phyloP scores from a whole-genome alignment of 768 basidiomycete species.

The Amanita muscaria region DNA sequence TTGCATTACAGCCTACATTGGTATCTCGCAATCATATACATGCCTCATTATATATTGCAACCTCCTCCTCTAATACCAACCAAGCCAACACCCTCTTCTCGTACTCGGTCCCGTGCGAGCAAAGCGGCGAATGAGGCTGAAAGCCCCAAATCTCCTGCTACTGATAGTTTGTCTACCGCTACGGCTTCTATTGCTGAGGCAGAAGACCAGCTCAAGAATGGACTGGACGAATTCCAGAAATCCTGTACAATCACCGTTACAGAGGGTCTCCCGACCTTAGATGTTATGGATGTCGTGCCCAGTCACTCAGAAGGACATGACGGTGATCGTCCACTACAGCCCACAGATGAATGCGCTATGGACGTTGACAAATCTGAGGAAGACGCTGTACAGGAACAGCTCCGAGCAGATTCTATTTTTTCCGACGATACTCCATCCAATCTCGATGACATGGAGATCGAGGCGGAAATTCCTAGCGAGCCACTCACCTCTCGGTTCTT shows the following conservation, averaged over 20 bases:
- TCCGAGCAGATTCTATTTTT: constrained; percentile 1
- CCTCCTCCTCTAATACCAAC: constrained; percentile 19
- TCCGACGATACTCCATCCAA: too few relatives aligned
- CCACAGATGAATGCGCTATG: constrained; percentile 11
- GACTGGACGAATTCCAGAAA: constrained; percentile 16
- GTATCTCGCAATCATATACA: constrained; percentile 92
- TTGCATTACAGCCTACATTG: constrained; percentile 70
- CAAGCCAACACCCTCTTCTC: neutral
- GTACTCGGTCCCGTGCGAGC: constrained; percentile 7
- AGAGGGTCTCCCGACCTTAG: constrained; percentile 1
- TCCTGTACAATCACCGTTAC: constrained; percentile 19
- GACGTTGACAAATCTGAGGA: constrained; percentile 13
- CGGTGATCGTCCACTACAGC: neutral
- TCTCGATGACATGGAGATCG: neutral
- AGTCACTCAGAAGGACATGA: neutral
- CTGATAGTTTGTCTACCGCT: neutral
- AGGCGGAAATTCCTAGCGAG: neutral
- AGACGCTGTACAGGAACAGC: constrained; percentile 6
- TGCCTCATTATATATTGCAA: constrained; percentile 59
- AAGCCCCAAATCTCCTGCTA: constrained; percentile 8
- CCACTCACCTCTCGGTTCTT: neutral
- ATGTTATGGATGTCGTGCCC: too few relatives aligned
- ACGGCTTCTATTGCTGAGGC: constrained; percentile 18
- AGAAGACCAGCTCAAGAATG: constrained; percentile 18
- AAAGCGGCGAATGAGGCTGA: constrained; percentile 6